Base-by-base conservation (phyloP, 2,329 filamentous ascomycete species). In the Beauveria pseudobassiana region DNA sequence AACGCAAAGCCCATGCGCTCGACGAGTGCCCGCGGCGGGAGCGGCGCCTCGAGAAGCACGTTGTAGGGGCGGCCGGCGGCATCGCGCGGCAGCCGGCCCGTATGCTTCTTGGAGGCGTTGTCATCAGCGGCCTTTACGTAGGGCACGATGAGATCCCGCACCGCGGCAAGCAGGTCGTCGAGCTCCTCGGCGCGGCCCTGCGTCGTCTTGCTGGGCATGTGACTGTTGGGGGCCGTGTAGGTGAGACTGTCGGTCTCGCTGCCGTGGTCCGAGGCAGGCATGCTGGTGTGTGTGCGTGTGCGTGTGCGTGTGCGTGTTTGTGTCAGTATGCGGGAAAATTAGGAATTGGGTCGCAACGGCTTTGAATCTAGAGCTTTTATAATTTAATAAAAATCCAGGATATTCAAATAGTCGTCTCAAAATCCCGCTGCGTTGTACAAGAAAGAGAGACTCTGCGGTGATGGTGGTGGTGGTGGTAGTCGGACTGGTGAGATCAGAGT, bases 51-150 rank as follows among this genome's bases (percentile, higher is more conserved):
- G 2, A 91, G 82, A 6, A 93, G 76, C 18, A 82, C 80, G 53
- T 86, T 87, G 55, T 77, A 75, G 8, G 74, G 69, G 3, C 69
- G 70, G 7, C 74, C 68, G n/a, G 80, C 76, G 65, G 75, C 67
- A 20, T 50, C 60, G 26, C 34, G 48, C 24, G 53, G 60, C 46
- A 57, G 53, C 10, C 82, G 78, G 28, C 85, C 86, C 0, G 80
- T 75, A 26, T 69, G 67, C 66, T 82, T 86, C 50, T 75, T 78
- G 8, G 75, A 70, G 1, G 80, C 77, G n/a, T 86, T 82, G 62
- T 87, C 80, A 73, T 93, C 88, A 43, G 89, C 87, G 16, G 81
- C 77, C 63, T 78, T 80, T 67, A 93, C 85, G 73, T 89, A 92
- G 0, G 87, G 86, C 22, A 91, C 76, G 61, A 93, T 82, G 58